A percentile compares a stretch with the other conserved stretches of the same genome.
These are phyloP conservation scores for Edaphochlamys debaryana DNA, from an alignment of 139 green algal genomes.

Conservation along the genomic window DNA sequence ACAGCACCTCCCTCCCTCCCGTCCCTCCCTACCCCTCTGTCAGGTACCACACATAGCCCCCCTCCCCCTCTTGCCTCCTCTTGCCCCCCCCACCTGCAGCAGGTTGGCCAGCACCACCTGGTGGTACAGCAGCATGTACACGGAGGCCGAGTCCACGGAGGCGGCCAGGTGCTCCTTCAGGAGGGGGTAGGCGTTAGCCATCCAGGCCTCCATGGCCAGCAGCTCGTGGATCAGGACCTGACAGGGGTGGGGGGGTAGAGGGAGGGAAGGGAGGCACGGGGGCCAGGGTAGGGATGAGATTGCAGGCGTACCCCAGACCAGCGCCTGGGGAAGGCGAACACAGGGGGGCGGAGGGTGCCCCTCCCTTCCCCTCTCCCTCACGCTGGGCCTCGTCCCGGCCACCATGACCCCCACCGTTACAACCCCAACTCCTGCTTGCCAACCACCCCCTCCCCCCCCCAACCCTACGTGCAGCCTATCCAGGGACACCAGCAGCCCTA, in stretches of 20 bases:
- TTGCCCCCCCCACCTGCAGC: slow-evolving; percentile 70
- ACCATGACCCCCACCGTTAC: neutral
- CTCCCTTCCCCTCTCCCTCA: too few species aligned
- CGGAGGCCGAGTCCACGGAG: slow-evolving; percentile 60
- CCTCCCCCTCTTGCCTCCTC: neutral
- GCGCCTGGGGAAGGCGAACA: too few species aligned
- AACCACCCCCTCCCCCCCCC: neutral
- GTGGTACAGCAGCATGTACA: slow-evolving; percentile 81
- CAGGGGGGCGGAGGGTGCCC: too few species aligned
- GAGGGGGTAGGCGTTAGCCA: slow-evolving; percentile 73
- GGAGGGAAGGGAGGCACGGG: neutral
- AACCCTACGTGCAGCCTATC: too few species aligned
- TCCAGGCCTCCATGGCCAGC: slow-evolving; percentile 85
- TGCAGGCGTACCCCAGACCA: too few species aligned
- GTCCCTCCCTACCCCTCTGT: too few species aligned
- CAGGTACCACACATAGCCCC: too few species aligned
- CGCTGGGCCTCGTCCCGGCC: too few species aligned
- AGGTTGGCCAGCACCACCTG: slow-evolving; percentile 84
- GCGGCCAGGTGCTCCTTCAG: slow-evolving; percentile 73
- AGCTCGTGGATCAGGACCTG: slow-evolving; percentile 77
- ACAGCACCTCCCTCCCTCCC: too few species aligned
- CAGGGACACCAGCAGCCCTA: too few species aligned
- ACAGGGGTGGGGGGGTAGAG: neutral
- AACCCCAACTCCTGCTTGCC: neutral
- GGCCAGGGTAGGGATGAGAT: too few species aligned